phyloP scores from a whole-genome alignment of 2,329 filamentous ascomycete species.

The Epicoccum nigrum region DNA sequence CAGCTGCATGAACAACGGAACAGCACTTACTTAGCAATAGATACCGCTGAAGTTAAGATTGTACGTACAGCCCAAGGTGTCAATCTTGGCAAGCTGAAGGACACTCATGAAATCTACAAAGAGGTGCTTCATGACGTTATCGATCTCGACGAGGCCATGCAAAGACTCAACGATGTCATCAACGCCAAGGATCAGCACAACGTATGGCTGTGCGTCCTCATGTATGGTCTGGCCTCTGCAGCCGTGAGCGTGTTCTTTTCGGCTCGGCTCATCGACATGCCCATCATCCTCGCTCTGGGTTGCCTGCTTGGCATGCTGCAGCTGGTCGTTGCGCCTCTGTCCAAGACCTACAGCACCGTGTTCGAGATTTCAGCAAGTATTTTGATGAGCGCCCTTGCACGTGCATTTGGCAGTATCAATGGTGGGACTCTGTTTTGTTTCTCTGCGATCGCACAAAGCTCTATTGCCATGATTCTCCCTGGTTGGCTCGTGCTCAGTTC shows the following conservation, averaged over 20 bases:
- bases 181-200: constrained; percentile 61
- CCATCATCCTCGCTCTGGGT: constrained; percentile 76
- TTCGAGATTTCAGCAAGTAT: constrained; percentile 57
- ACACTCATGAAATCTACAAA: constrained; percentile 79
- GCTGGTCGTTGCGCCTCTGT: constrained; percentile 73
- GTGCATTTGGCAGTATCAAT: constrained; percentile 55
- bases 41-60: constrained; percentile 72
- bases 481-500: constrained; percentile 56
- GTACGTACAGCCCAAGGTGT: constrained; percentile 72
- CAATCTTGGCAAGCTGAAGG: constrained; percentile 73
- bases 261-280: constrained; percentile 76
- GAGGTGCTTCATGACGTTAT: constrained; percentile 76
- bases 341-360: constrained; percentile 67
- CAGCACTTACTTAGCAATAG: constrained; percentile 48
- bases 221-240: constrained; percentile 77
- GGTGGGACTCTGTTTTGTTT: constrained; percentile 54
- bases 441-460: constrained; percentile 55
- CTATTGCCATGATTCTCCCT: constrained; percentile 57
- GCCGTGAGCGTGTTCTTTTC: constrained; percentile 80
- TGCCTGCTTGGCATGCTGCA: constrained; percentile 76
- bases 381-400: constrained; percentile 55
- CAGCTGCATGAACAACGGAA: too few species aligned
- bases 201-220: constrained; percentile 59
- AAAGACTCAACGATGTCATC: constrained; percentile 67
- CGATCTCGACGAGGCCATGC: constrained; percentile 70